Evolutionary conservation across 805 yeast species (phyloP), one percentile per base, ranked within the genome.

Genomic region (Wickerhamiella sergipiensis): DNA sequence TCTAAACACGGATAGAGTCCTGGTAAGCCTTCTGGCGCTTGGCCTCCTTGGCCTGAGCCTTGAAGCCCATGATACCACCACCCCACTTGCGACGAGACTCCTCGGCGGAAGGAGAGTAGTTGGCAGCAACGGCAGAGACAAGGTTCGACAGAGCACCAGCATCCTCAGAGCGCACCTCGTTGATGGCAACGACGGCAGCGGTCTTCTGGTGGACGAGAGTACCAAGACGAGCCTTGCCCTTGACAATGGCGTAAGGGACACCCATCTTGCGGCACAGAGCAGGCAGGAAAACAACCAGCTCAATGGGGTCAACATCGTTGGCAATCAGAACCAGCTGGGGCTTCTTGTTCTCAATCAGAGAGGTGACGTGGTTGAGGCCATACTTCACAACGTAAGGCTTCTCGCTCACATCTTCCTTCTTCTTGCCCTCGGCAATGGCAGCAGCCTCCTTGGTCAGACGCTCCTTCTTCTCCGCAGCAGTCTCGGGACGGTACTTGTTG

Each of bases 191-290:
- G 62, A 87, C 97, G 56, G 97, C 81, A 60, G 97, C 82, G 68
- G 90, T 88, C 83, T 90, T 90, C 80, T 89, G 80, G 88, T 90
- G 96, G 59, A 88, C 96, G 67, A 90, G 75, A 67, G 97, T 84
- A 64, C 97, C 97, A 68, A 90, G 83, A 80, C 97, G 86, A 62
- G 96, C 95, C 85, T 88, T 88, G 74, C 96, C 96, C 83, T 88
- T 88, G 70, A 89, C 85, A 70, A 89, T 84, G 60, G 97, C 97
- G 80, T 89, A 89, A 72, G 98, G 97, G 61, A 92, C 89, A 77
- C 97, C 97, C 94, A 90, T 81, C 84, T 92, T 92, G 79, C 90
- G 87, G 80, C 97, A 90, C 70, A 90, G 81, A 74, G 98, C 97
- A 71, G 98, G 98, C 66, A 90, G 78, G 84, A 86, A 90, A 67